phyloP scores from a whole-genome alignment of 2,329 filamentous ascomycete species.

The Dactylella cylindrospora region DNA sequence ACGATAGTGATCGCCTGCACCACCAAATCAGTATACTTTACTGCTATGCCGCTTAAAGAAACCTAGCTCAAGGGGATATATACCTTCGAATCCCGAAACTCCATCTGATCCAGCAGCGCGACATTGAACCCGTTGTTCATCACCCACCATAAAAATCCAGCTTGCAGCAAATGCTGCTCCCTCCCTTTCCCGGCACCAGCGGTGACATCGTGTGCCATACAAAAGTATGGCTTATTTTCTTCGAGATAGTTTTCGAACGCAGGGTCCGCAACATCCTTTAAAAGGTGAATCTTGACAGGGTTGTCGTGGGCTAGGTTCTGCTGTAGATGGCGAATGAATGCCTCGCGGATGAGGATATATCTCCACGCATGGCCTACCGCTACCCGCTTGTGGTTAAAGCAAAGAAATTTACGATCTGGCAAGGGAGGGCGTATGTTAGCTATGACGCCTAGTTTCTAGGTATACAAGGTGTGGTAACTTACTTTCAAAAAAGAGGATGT shows the following conservation, averaged over 20 bases:
- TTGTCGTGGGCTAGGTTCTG: slow-evolving; percentile 39
- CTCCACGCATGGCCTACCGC: slow-evolving; percentile 52
- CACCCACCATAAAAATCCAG: slow-evolving; percentile 60
- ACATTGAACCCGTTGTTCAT: slow-evolving; percentile 62
- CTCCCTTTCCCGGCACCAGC: slow-evolving; percentile 47
- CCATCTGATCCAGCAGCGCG: slow-evolving; percentile 65
- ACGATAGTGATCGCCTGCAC: slow-evolving; percentile 55
- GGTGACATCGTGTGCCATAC: slow-evolving; percentile 68
- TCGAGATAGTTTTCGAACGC: slow-evolving; percentile 62
- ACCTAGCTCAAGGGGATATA: no score
- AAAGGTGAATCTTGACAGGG: slow-evolving; percentile 55
- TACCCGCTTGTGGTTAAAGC: slow-evolving; percentile 46
- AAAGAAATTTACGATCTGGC: slow-evolving; percentile 47
- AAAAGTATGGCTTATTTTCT: slow-evolving; percentile 62
- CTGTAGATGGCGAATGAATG: slow-evolving; percentile 66
- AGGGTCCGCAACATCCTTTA: slow-evolving; percentile 56
- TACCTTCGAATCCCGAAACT: slow-evolving; percentile 67
- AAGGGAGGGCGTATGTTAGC: neutral
- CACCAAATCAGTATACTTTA: neutral
- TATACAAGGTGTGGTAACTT: slow-evolving; percentile 10
- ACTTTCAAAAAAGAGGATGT: slow-evolving; percentile 68
- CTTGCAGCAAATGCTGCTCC: slow-evolving; percentile 50
- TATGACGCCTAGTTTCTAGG: no score
- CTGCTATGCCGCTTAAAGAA: neutral
- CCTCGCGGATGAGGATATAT: slow-evolving; percentile 64